Evolutionary conservation across 768 basidiomycete genomes (phyloP), one percentile per base, ranked within the genome.

Genomic region (Trametes cinnabarina): DNA sequence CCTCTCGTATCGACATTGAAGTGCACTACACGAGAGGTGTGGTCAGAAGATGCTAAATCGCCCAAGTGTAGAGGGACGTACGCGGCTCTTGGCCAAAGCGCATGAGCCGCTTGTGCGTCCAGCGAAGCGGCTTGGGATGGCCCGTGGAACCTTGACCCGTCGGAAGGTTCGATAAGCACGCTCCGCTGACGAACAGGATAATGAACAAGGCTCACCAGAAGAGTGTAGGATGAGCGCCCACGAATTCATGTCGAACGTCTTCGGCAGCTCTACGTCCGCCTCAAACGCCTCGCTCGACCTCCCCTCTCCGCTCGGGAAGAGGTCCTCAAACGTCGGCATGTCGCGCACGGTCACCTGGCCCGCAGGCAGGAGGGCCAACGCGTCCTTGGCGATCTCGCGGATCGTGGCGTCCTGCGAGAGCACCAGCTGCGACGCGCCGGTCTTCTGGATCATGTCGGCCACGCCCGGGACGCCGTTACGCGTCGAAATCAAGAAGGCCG

Each of bases 401-500:
- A 62, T 54, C 14, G 25, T 14, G 10, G 19, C 11, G 35, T 62
- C 61, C 2, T n/a, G 20, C 3, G 61, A 62, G 19, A 58, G 40
- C 51, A 62, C 4, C 22, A 62, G 14, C 4, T 58, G 56, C 9
- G 47, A 26, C 12, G 55, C 17, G 4, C 47, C 51, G 4, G 60
- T 61, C 17, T 51, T 49, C 47, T 56, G 37, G 22, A 61, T 28
- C 1, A 76, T 67, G 40, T 74, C 66, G 3, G 73, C 73, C 2
- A 74, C 55, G 1, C 64, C 70, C 2, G 54, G 55, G 12, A 63
- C 61, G 10, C 72, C 72, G 55, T 74, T 74, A 8, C 73, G 68
- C 8, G 66, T 63, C 9, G 74, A 72, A 41, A 75, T 64, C 3
- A 73, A 71, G 62, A 77, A 77, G 2, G 66, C 60, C 26, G 51